These are phyloP conservation scores for Lactifluus volemus DNA, from an alignment of 768 basidiomycete genomes.

Conservation along the genomic window DNA sequence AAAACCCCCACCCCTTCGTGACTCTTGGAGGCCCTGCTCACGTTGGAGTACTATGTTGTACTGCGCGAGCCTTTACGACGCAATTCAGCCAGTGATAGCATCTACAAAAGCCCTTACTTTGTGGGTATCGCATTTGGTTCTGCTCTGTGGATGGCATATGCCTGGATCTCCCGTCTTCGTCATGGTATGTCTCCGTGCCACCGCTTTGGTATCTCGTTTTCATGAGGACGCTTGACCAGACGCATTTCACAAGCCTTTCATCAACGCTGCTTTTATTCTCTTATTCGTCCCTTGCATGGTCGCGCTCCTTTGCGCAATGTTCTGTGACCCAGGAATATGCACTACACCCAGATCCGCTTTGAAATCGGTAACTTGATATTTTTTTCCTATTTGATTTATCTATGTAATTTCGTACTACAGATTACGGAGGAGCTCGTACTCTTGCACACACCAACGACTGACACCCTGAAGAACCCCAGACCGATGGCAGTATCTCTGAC, in stretches of 20 bases:
- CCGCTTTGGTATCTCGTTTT: background rate
- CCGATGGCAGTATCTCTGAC: too few species aligned
- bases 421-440: background rate
- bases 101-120: background rate
- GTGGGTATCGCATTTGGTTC: background rate
- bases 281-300: background rate
- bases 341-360: background rate
- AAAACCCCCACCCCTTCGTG: too few species aligned
- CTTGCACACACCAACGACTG: too few species aligned
- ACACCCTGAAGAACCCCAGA: too few species aligned
- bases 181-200: background rate
- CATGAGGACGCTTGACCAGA: background rate
- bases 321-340: slow-evolving; percentile 3
- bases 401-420: background rate
- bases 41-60: background rate
- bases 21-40: background rate
- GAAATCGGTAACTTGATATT: background rate
- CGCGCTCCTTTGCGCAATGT: background rate
- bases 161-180: slow-evolving; percentile 5
- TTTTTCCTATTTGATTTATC: background rate
- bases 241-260: background rate
- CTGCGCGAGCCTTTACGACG: background rate
- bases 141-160: background rate
- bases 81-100: background rate
- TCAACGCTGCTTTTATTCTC: background rate